Evolutionary conservation across 2,329 filamentous ascomycete genomes (phyloP), one percentile per base, ranked within the genome.

Genomic region (Plectosphaerella plurivora): DNA sequence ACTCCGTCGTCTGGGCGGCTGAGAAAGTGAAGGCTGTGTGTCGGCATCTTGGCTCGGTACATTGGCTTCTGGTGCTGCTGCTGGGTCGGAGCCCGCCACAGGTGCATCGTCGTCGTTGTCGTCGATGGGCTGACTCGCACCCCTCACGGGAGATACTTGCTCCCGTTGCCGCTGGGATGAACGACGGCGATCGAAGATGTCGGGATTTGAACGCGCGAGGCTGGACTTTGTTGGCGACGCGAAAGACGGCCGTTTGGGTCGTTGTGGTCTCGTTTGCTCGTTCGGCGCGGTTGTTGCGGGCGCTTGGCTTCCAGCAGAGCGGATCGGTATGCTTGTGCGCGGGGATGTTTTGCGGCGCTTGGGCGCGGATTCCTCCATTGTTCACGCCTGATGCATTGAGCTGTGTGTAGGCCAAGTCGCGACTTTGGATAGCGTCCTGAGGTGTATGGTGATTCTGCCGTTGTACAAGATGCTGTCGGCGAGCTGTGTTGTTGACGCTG

Each of bases 221-320:
- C 83, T 88, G 12, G 84, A 76, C 62, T 77, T 82, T 0, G 84
- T 87, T 0, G 86, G 84, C n/a, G 84, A 87, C 51, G 81, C 81
- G 62, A 84, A 88, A 1, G 84, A 87, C 1, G 80, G 76, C 1
- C 76, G 75, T 46, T 61, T 61, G 33, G 60, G 66, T 53, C 59
- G 64, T 36, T 62, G 59, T 33, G 50, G 52, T 39, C 55, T 60
- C 15, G 56, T 22, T 33, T 37, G 58, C 46, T 55, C 59, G 16
- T 58, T 60, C 48, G 59, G 60, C 52, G 60, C 62, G 49, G 60
- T 60, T 47, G 68, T 68, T 52, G 68, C 72, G 53, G 69, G 71
- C 36, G 69, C 69, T 59, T 68, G 68, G 62, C 65, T 52, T 47
- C 42, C 50, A 20, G 56, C 49, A 42, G 41, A 36, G 48, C 53